Base-by-base conservation (phyloP, 176 grass and related monocot genomes). In the Musa acuminata region DNA sequence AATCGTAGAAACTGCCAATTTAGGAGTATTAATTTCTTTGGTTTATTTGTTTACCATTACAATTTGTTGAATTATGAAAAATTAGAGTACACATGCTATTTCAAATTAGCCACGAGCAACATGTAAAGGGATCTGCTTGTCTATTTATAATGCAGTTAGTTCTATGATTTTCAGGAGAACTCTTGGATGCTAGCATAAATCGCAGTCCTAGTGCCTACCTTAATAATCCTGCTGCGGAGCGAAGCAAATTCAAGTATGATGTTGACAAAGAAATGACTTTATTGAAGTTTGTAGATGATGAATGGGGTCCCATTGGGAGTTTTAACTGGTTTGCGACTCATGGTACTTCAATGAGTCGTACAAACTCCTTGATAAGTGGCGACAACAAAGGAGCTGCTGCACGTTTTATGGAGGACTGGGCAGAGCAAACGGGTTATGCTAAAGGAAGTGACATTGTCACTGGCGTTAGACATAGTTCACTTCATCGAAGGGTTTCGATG, bases 251-350 rank as follows among this genome's bases (percentile, higher is more conserved):
- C 75, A 43, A 82, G 51, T 89, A 91, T 69, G 82, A 99, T 72
- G 90, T 99, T 81, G 95, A 99, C 75, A 94, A 75, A 89, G 80
- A 81, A 86, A 99, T 99, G 95, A 99, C 95, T 3, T 69, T 99
- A 1, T 67, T 99, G 24, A 99, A 99, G 89, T 99, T 99, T 89
- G 82, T 94, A 59, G 88, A 89, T 80, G 78, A 94, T 69, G 73
- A 89, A 76, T 54, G 82, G 69, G 95, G 95, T 70, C 88, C 88
- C 17, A 29, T 94, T 80, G 95, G 95, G 55, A 99, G 86, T 82
- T 99, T 99, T 79, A 99, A 89, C 75, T 99, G 90, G 95, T 99
- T 99, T 83, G 88, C 95, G 71, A 99, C 95, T 53, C 95, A 99
- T 71, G 95, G 90, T 79, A 99, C 95, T 53, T 99, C 95, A 54